phyloP scores from a whole-genome alignment of 306 rosid species.

The Quercus cerris region DNA sequence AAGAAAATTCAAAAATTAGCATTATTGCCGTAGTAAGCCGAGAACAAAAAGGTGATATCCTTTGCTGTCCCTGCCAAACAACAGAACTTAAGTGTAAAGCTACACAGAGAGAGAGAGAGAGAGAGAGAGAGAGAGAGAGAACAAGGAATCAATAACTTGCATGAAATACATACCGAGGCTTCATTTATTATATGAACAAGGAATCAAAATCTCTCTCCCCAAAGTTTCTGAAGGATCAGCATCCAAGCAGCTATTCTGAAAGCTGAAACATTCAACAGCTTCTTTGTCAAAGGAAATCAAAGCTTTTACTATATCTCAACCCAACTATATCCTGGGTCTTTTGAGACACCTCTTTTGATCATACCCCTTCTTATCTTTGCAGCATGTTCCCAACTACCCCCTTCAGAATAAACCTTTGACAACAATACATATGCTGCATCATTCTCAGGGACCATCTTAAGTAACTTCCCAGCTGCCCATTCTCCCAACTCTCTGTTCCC shows the following conservation, averaged over 20 bases:
- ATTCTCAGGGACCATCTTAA: conserved; percentile 34
- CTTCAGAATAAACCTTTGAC: conserved; percentile 48
- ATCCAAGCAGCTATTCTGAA: background rate
- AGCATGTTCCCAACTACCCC: conserved; percentile 53
- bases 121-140: background rate
- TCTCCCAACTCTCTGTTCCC: conserved; percentile 45
- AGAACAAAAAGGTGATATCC: background rate
- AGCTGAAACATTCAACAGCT: background rate
- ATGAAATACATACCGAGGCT: background rate
- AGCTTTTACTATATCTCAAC: conserved; percentile 30
- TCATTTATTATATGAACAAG: background rate
- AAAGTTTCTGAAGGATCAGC: background rate
- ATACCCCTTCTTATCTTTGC: conserved; percentile 31
- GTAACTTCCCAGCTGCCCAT: conserved; percentile 44
- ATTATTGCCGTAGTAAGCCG: no score
- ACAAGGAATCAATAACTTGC: background rate
- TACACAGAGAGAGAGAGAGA: background rate
- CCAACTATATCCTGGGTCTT: conserved; percentile 47
- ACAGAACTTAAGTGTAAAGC: no score
- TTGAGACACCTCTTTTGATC: conserved; percentile 32
- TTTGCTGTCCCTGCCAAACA: no score
- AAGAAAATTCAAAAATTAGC: no score
- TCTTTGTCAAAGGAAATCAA: background rate
- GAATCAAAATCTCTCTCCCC: background rate
- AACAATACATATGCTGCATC: conserved; percentile 39